Conservation (phyloP, 1,284 basidiomycete genomes). For the Amylostereum chailletii region DNA sequence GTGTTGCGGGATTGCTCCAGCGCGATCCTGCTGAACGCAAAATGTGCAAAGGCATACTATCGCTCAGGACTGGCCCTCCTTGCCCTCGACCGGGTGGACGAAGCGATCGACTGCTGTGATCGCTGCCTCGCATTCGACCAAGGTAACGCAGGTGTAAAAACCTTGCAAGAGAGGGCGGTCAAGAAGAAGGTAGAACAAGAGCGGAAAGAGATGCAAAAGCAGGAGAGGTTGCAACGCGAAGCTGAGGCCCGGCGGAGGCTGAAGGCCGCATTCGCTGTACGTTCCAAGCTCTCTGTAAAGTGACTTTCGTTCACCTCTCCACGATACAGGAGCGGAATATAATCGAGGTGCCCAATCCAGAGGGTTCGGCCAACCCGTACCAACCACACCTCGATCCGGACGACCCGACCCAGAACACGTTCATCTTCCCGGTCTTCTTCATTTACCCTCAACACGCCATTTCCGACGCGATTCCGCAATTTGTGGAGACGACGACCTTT, state of each 20-base stretch:
- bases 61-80: constrained; percentile 73
- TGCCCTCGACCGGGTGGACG: constrained; percentile 64
- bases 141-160: constrained; percentile 41
- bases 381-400: constrained; percentile 55
- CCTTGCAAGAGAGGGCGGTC: constrained; percentile 36
- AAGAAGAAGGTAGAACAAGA: constrained; percentile 40
- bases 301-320: too few relatives aligned
- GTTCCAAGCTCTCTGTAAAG: constrained; percentile 10
- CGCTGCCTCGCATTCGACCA: constrained; percentile 55
- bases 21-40: constrained; percentile 55
- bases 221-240: constrained; percentile 39
- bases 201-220: constrained; percentile 38
- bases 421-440: constrained; percentile 86
- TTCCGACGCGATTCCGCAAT: constrained; percentile 83
- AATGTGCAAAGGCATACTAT: constrained; percentile 76
- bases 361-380: constrained; percentile 47
- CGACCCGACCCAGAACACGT: constrained; percentile 43
- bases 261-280: constrained; percentile 53
- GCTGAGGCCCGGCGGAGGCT: constrained; percentile 39
- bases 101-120: constrained; percentile 74
- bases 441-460: constrained; percentile 87
- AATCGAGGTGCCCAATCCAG: constrained; percentile 47
- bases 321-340: constrained; percentile 54
- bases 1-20: constrained; percentile 80
- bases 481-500: constrained; percentile 82